Evolutionary conservation across 306 rosid genomes (phyloP), one percentile per base, ranked within the genome.

Genomic region (Cucumis cinereus): DNA sequence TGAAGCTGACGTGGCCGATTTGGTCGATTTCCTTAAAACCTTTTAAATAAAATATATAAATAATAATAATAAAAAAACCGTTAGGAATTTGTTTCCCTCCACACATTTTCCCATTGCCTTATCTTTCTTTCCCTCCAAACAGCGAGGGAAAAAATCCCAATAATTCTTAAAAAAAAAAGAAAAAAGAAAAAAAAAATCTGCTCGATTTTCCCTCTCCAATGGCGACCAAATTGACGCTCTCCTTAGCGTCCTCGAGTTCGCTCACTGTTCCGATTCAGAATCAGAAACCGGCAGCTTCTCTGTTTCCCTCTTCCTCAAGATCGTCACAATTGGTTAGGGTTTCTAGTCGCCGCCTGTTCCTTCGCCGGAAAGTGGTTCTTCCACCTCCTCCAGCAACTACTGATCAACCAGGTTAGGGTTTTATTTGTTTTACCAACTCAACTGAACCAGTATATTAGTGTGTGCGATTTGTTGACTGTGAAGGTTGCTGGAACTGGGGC

Each of bases 151-250:
- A 3, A 28, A 28, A 5, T 30, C 19, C 23, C 61, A 23, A 69
- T 49, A 73, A 47, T 28, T 6, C 62, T 63, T 2, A 30, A 30
- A 30, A 30, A 3, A 5, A 30, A 28, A 28, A 28, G 2, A 28
- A 28, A 28, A 28, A 28, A 28, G 30, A 28, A 28, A 41, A 11
- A 11, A 55, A 52, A 61, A 10, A 43, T 41, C 71, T 47, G 26
- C 71, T 64, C 76, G 3, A 23, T 72, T 47, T 10, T 33, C 36
- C 22, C 40, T 6, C 35, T 72, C 77, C 53, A 41, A 93, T 93
- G 98, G 94, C 97, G 17, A 79, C 79, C 85, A 91, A 88, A 83
- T 78, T 87, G 57, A 82, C 89, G 43, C 79, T 91, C 75, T 75
- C 87, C 57, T 76, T 85, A 45, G 49, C 93, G 45, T 68, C 82